Evolutionary conservation across 2,329 filamentous ascomycete genomes (phyloP).

Genomic region (Aspergillus sp.): DNA sequence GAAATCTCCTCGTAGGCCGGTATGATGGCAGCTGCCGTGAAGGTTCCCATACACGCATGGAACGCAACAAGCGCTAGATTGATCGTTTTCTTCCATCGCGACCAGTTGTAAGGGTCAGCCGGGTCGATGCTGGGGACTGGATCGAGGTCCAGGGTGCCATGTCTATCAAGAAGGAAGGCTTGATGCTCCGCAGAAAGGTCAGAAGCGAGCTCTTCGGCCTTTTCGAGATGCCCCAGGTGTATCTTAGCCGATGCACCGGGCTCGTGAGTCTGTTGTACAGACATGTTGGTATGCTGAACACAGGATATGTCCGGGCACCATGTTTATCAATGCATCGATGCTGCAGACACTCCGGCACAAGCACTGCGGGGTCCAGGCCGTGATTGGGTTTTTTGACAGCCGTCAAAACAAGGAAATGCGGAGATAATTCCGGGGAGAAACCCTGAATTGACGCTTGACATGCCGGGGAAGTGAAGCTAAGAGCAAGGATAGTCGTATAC

Average conservation of each 20-base stretch:
- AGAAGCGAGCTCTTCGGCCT: background rate
- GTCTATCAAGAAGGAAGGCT: conserved; percentile 45
- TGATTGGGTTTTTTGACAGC: too few relatives aligned
- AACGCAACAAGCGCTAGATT: conserved; percentile 50
- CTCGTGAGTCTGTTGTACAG: background rate
- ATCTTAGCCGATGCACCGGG: background rate
- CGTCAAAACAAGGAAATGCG: too few relatives aligned
- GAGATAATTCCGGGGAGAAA: too few relatives aligned
- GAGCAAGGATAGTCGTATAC: too few relatives aligned
- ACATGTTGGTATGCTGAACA: background rate
- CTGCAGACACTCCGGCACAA: too few relatives aligned
- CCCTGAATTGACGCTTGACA: too few relatives aligned
- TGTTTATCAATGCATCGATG: background rate
- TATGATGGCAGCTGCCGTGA: conserved; percentile 48
- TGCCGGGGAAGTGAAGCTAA: too few relatives aligned
- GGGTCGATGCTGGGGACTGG: conserved; percentile 44
- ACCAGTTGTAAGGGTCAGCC: conserved; percentile 51
- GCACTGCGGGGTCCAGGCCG: too few relatives aligned
- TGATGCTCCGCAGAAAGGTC: conserved; percentile 17
- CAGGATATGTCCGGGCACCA: background rate
- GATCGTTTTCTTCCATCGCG: conserved; percentile 39
- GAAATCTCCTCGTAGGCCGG: conserved; percentile 48
- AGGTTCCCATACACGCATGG: conserved; percentile 51
- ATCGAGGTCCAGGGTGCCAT: conserved; percentile 49
- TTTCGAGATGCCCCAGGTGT: background rate